These are phyloP conservation scores for Exobasidium cylindrosporum DNA, from an alignment of 1,284 basidiomycete genomes.

Conservation along the genomic window DNA sequence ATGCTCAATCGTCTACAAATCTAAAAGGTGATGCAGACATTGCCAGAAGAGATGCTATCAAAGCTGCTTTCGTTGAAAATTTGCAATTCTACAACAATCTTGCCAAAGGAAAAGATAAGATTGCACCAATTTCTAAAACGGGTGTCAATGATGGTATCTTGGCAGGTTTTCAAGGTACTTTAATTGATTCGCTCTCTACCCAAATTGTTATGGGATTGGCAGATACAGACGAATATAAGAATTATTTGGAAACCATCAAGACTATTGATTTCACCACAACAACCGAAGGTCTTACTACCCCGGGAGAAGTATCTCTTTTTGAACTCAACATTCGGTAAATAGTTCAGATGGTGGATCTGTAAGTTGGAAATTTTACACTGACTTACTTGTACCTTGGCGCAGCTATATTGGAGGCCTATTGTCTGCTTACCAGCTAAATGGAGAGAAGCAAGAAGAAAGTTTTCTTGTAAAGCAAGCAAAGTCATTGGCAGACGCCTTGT, in stretches of 20 bases:
- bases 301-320: slow-evolving; percentile 26
- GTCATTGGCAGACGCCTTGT: slow-evolving; percentile 10
- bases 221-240: slow-evolving; percentile 22
- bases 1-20: no score
- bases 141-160: slow-evolving; percentile 13
- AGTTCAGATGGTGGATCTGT: no score
- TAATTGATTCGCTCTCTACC: slow-evolving; percentile 41
- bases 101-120: slow-evolving; percentile 28
- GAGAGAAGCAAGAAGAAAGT: slow-evolving; percentile 6
- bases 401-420: slow-evolving; percentile 44
- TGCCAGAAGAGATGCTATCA: slow-evolving; percentile 24
- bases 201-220: slow-evolving; percentile 38
- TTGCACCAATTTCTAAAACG: slow-evolving; percentile 7
- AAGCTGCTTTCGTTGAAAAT: slow-evolving; percentile 26
- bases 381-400: no score
- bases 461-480: slow-evolving; percentile 20
- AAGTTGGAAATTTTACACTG: no score
- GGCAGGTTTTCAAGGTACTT: slow-evolving; percentile 43
- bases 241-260: slow-evolving; percentile 23
- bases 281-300: neutral
- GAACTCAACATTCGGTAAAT: slow-evolving; percentile 47
- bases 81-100: slow-evolving; percentile 36
- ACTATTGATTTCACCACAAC: slow-evolving; percentile 36
- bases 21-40: slow-evolving; percentile 7
- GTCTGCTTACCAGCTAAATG: slow-evolving; percentile 31